phyloP scores from a whole-genome alignment of 495 filamentous ascomycete genomes.

The Trichodelitschia bisporula region DNA sequence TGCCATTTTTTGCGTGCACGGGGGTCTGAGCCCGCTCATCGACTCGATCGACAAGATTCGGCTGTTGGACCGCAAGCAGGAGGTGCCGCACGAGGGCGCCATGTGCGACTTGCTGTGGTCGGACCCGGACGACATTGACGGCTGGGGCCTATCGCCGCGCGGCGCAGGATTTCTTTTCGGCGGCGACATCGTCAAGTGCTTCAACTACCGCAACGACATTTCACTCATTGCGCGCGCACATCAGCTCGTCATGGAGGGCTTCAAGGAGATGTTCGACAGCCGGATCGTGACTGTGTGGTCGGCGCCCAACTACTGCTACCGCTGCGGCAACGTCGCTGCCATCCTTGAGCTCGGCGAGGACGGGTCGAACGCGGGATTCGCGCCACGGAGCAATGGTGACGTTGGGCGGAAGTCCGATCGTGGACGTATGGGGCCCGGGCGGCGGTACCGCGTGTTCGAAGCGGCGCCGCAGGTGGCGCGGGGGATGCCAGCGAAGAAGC shows the following conservation, averaged over 20 bases:
- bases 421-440: conserved; percentile 43
- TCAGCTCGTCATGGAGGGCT: conserved; percentile 97
- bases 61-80: conserved; percentile 86
- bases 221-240: conserved; percentile 83
- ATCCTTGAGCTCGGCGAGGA: conserved; percentile 87
- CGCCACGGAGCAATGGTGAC: conserved; percentile 62
- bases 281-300: conserved; percentile 94
- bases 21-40: conserved; percentile 84
- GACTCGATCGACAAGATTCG: conserved; percentile 97
- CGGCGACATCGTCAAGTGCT: conserved; percentile 82
- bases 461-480: conserved; percentile 79
- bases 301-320: conserved; percentile 95
- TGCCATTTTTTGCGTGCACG: conserved; percentile 87
- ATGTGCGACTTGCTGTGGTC: conserved; percentile 99
- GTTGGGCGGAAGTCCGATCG: conserved; percentile 22
- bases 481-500: conserved; percentile 98
- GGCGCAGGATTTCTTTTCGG: conserved; percentile 94
- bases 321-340: conserved; percentile 90
- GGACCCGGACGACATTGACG: conserved; percentile 94
- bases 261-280: conserved; percentile 95
- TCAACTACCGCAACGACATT: conserved; percentile 84
- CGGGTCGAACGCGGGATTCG: conserved; percentile 43
- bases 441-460: conserved; percentile 88
- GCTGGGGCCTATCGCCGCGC: conserved; percentile 85
- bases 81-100: conserved; percentile 92